Evolutionary conservation across 805 yeast species (phyloP).

Genomic region (Torulaspora microellipsoides): DNA sequence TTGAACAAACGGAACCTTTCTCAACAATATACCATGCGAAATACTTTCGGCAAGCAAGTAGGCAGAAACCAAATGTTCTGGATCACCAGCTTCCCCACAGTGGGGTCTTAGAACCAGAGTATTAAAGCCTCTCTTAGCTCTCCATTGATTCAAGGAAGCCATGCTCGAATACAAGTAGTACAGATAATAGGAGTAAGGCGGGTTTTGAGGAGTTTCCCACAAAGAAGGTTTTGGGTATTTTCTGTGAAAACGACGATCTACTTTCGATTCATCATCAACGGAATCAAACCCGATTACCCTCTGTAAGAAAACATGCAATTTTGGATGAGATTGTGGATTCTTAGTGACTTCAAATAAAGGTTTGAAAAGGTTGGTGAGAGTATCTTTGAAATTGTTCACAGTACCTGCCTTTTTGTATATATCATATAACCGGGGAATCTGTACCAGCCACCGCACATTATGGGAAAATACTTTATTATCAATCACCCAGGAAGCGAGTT

Average conservation of each 20-base stretch:
- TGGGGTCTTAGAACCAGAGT: slow-evolving; percentile 96
- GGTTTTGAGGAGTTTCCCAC: slow-evolving; percentile 78
- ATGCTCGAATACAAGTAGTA: slow-evolving; percentile 86
- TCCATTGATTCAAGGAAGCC: slow-evolving; percentile 80
- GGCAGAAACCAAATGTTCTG: slow-evolving; percentile 90
- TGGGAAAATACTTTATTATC: slow-evolving; percentile 89
- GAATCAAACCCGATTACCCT: slow-evolving; percentile 97
- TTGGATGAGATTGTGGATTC: slow-evolving; percentile 86
- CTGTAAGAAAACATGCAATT: slow-evolving; percentile 79
- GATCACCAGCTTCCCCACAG: slow-evolving; percentile 99
- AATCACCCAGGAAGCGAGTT: slow-evolving; percentile 89
- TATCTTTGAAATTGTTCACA: slow-evolving; percentile 68
- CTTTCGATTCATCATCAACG: slow-evolving; percentile 95
- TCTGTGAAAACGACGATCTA: slow-evolving; percentile 74
- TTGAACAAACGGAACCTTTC: slow-evolving; percentile 94
- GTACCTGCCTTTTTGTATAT: slow-evolving; percentile 74
- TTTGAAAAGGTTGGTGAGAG: slow-evolving; percentile 70
- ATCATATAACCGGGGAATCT: slow-evolving; percentile 90
- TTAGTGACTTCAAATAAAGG: slow-evolving; percentile 89
- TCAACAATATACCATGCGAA: slow-evolving; percentile 88
- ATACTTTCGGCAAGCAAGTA: slow-evolving; percentile 87
- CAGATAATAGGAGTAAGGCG: slow-evolving; percentile 95
- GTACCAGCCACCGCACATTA: slow-evolving; percentile 95
- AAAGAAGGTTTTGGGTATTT: slow-evolving; percentile 81
- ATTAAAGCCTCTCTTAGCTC: slow-evolving; percentile 69